Base-by-base conservation (phyloP, 345 rosid species). In the Euclidium syriacum region DNA sequence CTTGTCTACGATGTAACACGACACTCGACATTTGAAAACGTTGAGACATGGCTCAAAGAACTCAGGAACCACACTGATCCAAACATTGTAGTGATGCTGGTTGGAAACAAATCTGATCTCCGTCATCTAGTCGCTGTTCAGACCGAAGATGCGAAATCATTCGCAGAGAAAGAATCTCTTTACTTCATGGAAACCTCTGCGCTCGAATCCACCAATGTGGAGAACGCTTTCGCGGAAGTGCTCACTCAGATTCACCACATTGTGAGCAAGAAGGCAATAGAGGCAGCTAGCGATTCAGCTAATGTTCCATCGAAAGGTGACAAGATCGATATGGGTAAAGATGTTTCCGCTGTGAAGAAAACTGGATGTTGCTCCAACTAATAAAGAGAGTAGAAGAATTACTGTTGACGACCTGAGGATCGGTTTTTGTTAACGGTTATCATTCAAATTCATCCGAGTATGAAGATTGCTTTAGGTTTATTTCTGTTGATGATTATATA, bases 161-260 rank as follows among this genome's bases (percentile, higher is more conserved):
- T 81, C 14, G 83, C 85, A 0, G 85, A 81, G 73, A 75, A 55
- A 53, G 85, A 73, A 36, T 75, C 75, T 14, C 77, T 75, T 5
- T 81, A 65, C 76, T 80, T 80, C 67, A 80, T 80, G 80, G 84
- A 80, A 58, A 80, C 84, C 1, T 80, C 84, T 1, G 85, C 85
- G 29, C 73, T 81, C 2, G 85, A 78, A 58, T 67, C 85, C 16
- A 59, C 73, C 2, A 81, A 78, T 20, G 85, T 81, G 7, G 85
- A 81, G 69, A 68, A 73, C 3, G 83, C 85, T 7, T 81, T 81
- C 17, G 64, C 83, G 0, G 81, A 81, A 68, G 79, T 78, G 7
- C 81, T 78, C 20, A 78, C 79, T 41, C 81, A 81, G 73, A 81
- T 81, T 41, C 74, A 78, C 52, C 64, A 39, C 17, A 65, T 81